A percentile compares a stretch with the other conserved stretches of the same genome.
Evolutionary conservation across 495 filamentous ascomycete species (phyloP).

Genomic region (Aspergillus funiculosus): DNA sequence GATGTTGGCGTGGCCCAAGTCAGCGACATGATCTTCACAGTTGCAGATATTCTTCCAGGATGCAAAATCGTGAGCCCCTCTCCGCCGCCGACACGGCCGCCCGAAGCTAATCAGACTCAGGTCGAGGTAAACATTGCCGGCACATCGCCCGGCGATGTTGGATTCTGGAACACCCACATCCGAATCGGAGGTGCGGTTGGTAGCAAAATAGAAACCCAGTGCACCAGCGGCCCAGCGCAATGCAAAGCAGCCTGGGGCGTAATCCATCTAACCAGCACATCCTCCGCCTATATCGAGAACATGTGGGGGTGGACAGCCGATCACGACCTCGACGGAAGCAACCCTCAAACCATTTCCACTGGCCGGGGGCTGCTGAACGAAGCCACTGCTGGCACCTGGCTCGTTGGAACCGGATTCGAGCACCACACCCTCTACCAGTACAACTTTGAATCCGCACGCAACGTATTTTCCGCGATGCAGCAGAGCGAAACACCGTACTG

Average conservation of each 20-base stretch:
- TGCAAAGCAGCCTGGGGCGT: slow-evolving; percentile 51
- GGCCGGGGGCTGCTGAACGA: slow-evolving; percentile 49
- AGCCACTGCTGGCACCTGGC: slow-evolving; percentile 39
- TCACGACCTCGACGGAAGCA: slow-evolving; percentile 42
- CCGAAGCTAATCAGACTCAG: slow-evolving; percentile 6
- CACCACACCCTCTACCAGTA: slow-evolving; percentile 49
- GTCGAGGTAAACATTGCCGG: slow-evolving; percentile 50
- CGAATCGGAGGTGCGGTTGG: slow-evolving; percentile 48
- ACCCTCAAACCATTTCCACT: slow-evolving; percentile 40
- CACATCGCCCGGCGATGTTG: slow-evolving; percentile 47
- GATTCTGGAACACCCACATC: slow-evolving; percentile 52
- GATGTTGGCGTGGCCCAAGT: slow-evolving; percentile 51
- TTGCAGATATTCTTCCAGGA: slow-evolving; percentile 44
- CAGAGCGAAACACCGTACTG: slow-evolving; percentile 46
- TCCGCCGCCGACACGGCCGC: neutral
- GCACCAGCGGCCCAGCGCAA: slow-evolving; percentile 25
- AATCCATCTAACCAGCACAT: slow-evolving; percentile 42
- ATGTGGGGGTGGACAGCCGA: slow-evolving; percentile 57
- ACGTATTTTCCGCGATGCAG: slow-evolving; percentile 44
- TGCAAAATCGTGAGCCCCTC: slow-evolving; percentile 32
- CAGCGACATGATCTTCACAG: slow-evolving; percentile 48
- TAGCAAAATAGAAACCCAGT: slow-evolving; percentile 37
- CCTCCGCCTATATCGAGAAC: slow-evolving; percentile 51
- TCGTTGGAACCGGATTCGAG: slow-evolving; percentile 39
- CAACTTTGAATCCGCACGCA: slow-evolving; percentile 42